These are phyloP conservation scores for Wickerhamomyces tratensis DNA, from an alignment of 805 yeast genomes.

Conservation along the genomic window DNA sequence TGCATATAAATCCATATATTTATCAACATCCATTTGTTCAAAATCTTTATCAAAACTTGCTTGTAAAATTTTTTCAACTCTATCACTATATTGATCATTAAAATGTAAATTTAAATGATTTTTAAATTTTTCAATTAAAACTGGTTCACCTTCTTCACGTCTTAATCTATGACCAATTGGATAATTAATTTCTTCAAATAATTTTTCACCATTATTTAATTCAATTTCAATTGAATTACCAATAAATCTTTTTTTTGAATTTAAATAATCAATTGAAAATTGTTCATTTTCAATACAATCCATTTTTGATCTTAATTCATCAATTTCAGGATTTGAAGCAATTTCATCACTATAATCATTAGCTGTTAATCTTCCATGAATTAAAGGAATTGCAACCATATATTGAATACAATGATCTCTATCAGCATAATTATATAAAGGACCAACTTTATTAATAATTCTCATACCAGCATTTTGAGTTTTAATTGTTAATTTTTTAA, in stretches of 20 bases:
- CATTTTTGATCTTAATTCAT: constrained; percentile 43
- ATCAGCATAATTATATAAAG: constrained; percentile 53
- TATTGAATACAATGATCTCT: constrained; percentile 59
- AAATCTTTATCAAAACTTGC: constrained; percentile 23
- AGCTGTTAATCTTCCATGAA: constrained; percentile 47
- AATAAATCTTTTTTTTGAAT: constrained; percentile 46
- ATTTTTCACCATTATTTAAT: constrained; percentile 41
- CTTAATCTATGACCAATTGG: constrained; percentile 52
- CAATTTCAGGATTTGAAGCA: constrained; percentile 44
- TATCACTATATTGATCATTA: constrained; percentile 15
- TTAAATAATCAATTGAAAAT: constrained; percentile 43
- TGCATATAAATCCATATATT: constrained; percentile 35
- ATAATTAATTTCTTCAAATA: constrained; percentile 44
- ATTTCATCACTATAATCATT: constrained; percentile 43
- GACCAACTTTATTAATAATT: constrained; percentile 51
- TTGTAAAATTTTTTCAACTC: constrained; percentile 29
- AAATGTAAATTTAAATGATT: constrained; percentile 40
- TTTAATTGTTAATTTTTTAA: constrained; percentile 37
- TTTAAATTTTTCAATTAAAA: constrained; percentile 39
- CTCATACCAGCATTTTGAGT: constrained; percentile 56
- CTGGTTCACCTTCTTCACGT: constrained; percentile 51
- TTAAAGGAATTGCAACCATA: constrained; percentile 49
- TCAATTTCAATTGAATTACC: constrained; percentile 44
- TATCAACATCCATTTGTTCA: constrained; percentile 34
- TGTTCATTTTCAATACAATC: constrained; percentile 38